Percentiles rank a stretch among this genome's conserved stretches.
These are phyloP conservation scores for Pichia ethanolica DNA, from an alignment of 805 yeast species.

Conservation along the genomic window DNA sequence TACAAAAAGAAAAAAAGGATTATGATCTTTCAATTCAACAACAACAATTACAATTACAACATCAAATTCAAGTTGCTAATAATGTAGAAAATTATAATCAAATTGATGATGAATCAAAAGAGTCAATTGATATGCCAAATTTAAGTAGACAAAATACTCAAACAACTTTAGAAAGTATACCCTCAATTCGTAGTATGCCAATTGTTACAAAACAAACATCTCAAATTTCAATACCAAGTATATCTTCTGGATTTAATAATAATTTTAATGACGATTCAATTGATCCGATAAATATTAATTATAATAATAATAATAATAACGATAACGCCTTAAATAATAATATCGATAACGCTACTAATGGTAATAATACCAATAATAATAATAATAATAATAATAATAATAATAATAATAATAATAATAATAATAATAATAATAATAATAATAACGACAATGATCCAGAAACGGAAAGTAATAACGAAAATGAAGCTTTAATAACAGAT, in stretches of 20 bases:
- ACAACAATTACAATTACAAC: constrained; percentile 1
- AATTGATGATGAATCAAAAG: constrained; percentile 1
- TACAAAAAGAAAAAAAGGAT: constrained; percentile 6
- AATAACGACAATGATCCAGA: background rate
- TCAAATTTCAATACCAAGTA: constrained; percentile 9
- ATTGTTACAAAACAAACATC: constrained; percentile 6
- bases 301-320: background rate
- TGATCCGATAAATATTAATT: constrained; percentile 8
- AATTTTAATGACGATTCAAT: constrained; percentile 11
- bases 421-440: background rate
- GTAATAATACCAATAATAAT: background rate
- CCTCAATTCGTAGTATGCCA: constrained; percentile 8
- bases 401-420: background rate
- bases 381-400: background rate
- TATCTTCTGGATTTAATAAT: constrained; percentile 10
- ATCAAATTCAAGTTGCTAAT: background rate
- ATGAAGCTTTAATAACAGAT: background rate
- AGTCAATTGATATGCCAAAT: constrained; percentile 5
- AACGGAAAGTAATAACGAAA: background rate
- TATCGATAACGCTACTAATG: background rate
- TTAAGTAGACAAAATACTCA: constrained; percentile 12
- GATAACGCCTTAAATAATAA: background rate
- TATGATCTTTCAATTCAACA: background rate
- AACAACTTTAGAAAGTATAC: constrained; percentile 10
- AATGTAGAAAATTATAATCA: background rate